phyloP scores from a whole-genome alignment of 306 rosid species.

The barrel medic (Medicago truncatula) region MtrunA17r5.0-ANR NC_053049.1:30136501-30137000 shows the following conservation, averaged over 20 bases:
- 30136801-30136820: conserved; percentile 47
- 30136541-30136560: conserved; percentile 46
- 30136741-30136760: conserved; percentile 22
- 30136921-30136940: conserved; percentile 39
- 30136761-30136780: conserved; percentile 44
- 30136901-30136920: conserved; percentile 49
- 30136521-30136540: conserved; percentile 36
- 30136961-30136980: conserved; percentile 45
- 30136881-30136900: conserved; percentile 57
- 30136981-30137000: conserved; percentile 38
- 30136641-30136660: conserved; percentile 20
- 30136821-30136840: conserved; percentile 36
- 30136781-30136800: conserved; percentile 41
- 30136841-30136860: conserved; percentile 40
- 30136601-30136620: conserved; percentile 6
- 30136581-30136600: conserved; percentile 47
- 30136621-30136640: conserved; percentile 23
- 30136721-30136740: not conserved
- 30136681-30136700: conserved; percentile 28
- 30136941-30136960: conserved; percentile 54
- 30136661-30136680: conserved; percentile 3
- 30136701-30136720: conserved; percentile 3
- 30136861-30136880: conserved; percentile 46
- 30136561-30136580: conserved; percentile 41
- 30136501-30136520: conserved; percentile 44